Evolutionary conservation across 176 grass and related monocot genomes (phyloP), one percentile per base, ranked within the genome.

Genomic region (Musa itinerans): DNA sequence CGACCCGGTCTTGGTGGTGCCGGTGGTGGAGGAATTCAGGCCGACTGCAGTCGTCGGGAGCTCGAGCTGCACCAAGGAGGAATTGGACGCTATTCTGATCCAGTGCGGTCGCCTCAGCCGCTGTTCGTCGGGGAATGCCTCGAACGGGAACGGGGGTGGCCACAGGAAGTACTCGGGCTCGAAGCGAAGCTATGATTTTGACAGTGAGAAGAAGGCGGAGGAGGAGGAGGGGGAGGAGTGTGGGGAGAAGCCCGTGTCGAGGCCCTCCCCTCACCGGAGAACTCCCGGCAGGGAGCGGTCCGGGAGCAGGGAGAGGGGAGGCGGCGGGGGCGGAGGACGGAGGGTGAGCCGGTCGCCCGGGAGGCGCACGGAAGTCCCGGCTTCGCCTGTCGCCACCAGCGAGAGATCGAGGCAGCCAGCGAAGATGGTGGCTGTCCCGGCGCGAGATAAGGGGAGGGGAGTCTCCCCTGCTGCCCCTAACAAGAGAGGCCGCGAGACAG

Each of bases 21-120:
- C 13, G 4, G 57, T 62, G 53, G 75, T 53, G 1, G 83, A 79
- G 64, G 87, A 88, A 23, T 26, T 71, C n/a, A 83, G 71, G 62
- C 74, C 79, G 59, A 78, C 24, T 13, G 73, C 86, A 16, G 83
- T 87, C 74, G 53, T 88, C 76, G 52, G 88, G 17, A 89, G 88
- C 19, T 99, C 88, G 2, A 89, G 95, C 84, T 99, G 88, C 77
- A 91, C 90, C 67, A 94, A 91, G 72, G 90, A 93, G 78, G 94
- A 98, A 73, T 80, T 89, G 15, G 94, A 98, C 49, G 94, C 88
- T n/a, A 98, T 98, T 5, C 81, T 93, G 16, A 91, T 93, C 80
- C 90, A 98, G 75, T 98, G 90, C 77, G 94, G 94, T n/a, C 86
- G 90, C 13, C 94, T 98, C 80, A 98, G 94, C 73, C 86, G 94